These are phyloP conservation scores for Crithidia thermophila DNA, from an alignment of 208 protist species.

Conservation along the genomic window DNA sequence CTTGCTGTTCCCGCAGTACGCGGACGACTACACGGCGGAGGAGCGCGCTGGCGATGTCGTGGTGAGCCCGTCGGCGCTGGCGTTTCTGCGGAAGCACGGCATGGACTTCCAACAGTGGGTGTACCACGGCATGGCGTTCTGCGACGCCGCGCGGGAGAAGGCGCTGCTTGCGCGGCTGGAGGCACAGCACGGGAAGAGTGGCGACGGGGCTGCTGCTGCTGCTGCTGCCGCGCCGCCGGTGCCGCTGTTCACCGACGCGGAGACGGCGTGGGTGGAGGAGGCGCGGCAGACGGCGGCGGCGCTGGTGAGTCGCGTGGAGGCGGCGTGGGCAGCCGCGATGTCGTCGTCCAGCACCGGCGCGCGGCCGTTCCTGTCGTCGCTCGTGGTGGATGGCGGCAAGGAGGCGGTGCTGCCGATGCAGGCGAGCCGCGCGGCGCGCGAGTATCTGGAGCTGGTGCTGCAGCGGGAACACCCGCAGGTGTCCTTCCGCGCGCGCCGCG, in stretches of 20 bases:
- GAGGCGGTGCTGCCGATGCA: slow-evolving; percentile 47
- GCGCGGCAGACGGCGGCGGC: slow-evolving; percentile 24
- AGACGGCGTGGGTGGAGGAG: slow-evolving; percentile 51
- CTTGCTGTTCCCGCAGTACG: slow-evolving; percentile 64
- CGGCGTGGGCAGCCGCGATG: slow-evolving; percentile 13
- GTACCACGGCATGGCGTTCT: slow-evolving; percentile 64
- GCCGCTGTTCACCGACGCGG: slow-evolving; percentile 49
- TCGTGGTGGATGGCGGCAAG: slow-evolving; percentile 28
- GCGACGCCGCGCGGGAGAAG: slow-evolving; percentile 38
- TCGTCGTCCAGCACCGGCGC: background rate
- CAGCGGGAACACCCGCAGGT: slow-evolving; percentile 27
- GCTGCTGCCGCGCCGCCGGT: slow-evolving; percentile 4
- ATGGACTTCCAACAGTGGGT: slow-evolving; percentile 89
- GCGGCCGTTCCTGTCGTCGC: slow-evolving; percentile 26
- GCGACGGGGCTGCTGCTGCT: background rate
- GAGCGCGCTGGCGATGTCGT: slow-evolving; percentile 46
- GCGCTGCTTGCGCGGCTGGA: slow-evolving; percentile 34
- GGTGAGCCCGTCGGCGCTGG: slow-evolving; percentile 60
- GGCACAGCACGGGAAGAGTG: background rate
- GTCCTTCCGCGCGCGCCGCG: slow-evolving; percentile 45
- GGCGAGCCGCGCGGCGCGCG: slow-evolving; percentile 44
- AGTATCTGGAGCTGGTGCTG: slow-evolving; percentile 38
- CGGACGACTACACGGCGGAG: slow-evolving; percentile 41
- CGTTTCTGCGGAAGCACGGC: slow-evolving; percentile 69
- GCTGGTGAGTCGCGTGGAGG: slow-evolving; percentile 38